Evolutionary conservation across 306 rosid species (phyloP).

Genomic region (Vicia sativa): DNA sequence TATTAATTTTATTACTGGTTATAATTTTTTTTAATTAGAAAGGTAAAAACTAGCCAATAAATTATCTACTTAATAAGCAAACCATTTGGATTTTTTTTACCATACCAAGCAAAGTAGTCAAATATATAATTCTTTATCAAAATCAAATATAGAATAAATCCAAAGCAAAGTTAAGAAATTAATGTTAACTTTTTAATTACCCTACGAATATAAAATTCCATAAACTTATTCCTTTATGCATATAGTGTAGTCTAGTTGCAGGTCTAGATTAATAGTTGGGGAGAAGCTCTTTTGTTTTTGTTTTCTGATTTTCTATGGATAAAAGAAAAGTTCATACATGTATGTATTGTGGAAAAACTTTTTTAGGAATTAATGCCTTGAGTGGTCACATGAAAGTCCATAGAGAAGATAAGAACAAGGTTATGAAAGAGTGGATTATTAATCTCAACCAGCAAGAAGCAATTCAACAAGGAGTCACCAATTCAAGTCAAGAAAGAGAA

Average conservation of each 20-base stretch:
- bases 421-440: background rate
- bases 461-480: background rate
- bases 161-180: background rate
- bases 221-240: too few relatives aligned
- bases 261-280: too few relatives aligned
- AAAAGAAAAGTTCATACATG: too few relatives aligned
- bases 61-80: too few relatives aligned
- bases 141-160: background rate
- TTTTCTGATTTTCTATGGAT: background rate
- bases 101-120: too few relatives aligned
- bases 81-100: too few relatives aligned
- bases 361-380: slow-evolving; percentile 12
- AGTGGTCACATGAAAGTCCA: slow-evolving; percentile 21
- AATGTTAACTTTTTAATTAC: too few relatives aligned
- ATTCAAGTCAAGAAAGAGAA: background rate
- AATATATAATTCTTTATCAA: too few relatives aligned
- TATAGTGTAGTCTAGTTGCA: too few relatives aligned
- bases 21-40: too few relatives aligned
- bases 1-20: too few relatives aligned
- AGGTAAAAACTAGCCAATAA: too few relatives aligned
- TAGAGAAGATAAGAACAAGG: slow-evolving; percentile 6
- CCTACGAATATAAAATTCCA: background rate
- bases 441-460: background rate
- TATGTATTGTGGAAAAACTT: background rate
- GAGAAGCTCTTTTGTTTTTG: background rate